Evolutionary conservation across 805 yeast genomes (phyloP).

Genomic region (Tetrapisispora pingtungensis): DNA sequence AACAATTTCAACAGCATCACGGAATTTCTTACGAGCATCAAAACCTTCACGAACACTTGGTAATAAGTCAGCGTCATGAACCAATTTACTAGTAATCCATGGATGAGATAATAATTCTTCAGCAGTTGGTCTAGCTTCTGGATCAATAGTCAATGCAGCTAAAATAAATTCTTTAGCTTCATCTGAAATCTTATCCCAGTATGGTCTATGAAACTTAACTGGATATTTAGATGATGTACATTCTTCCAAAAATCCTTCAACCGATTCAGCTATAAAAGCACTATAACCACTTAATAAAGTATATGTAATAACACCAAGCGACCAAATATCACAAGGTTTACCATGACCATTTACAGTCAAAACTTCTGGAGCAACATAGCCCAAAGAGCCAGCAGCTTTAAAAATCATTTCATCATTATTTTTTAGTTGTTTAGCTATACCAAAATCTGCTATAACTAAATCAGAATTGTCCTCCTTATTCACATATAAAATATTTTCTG

Average conservation of each 20-base stretch:
- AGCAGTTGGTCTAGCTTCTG: conserved; percentile 60
- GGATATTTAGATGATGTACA: conserved; percentile 58
- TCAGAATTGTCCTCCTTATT: conserved; percentile 48
- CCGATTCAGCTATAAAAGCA: conserved; percentile 80
- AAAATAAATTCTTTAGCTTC: conserved; percentile 75
- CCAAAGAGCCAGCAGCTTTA: conserved; percentile 82
- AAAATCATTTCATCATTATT: conserved; percentile 50
- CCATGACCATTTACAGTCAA: conserved; percentile 79
- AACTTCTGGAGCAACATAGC: conserved; percentile 96
- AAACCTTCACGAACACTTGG: conserved; percentile 74
- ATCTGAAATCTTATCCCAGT: conserved; percentile 73
- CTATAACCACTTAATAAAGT: conserved; percentile 87
- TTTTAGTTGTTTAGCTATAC: conserved; percentile 74
- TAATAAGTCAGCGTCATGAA: conserved; percentile 54
- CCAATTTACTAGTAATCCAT: conserved; percentile 56
- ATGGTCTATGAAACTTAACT: conserved; percentile 75
- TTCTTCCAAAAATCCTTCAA: conserved; percentile 70
- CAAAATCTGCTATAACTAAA: conserved; percentile 88
- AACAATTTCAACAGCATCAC: conserved; percentile 78
- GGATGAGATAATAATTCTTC: conserved; percentile 53
- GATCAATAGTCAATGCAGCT: conserved; percentile 58
- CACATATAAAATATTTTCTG: conserved; percentile 79
- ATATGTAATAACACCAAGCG: conserved; percentile 85
- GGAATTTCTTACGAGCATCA: conserved; percentile 74
- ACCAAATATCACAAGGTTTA: conserved; percentile 94